Evolutionary conservation across 2,329 filamentous ascomycete genomes (phyloP).

Genomic region (Lecanoromycetidae sp.): DNA sequence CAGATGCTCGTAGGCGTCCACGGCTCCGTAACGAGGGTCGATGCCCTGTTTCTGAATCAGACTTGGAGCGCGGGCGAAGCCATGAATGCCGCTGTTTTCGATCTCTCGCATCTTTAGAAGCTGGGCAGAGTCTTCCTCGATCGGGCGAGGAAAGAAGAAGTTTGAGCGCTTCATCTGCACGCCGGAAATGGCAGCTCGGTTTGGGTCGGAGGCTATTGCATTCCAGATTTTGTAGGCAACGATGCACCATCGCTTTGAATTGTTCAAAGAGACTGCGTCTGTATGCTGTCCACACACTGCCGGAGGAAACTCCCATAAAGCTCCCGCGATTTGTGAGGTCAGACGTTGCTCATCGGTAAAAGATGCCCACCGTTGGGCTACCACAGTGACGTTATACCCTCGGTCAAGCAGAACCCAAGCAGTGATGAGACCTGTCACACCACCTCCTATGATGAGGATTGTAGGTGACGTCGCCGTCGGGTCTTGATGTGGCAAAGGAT

Average conservation of each 20-base stretch:
- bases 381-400: slow-evolving; percentile 35
- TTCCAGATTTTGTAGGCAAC: slow-evolving; percentile 33
- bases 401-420: slow-evolving; percentile 35
- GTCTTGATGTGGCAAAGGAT: slow-evolving; percentile 5
- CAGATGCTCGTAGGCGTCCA: slow-evolving; percentile 35
- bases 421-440: slow-evolving; percentile 25
- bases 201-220: slow-evolving; percentile 24
- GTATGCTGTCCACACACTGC: slow-evolving; percentile 35
- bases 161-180: slow-evolving; percentile 16
- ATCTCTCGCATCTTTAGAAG: slow-evolving; percentile 32
- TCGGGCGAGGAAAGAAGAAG: slow-evolving; percentile 30
- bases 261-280: slow-evolving; percentile 29
- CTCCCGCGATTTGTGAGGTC: slow-evolving; percentile 37
- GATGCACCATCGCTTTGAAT: slow-evolving; percentile 34
- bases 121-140: slow-evolving; percentile 27
- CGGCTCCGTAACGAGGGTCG: slow-evolving; percentile 26
- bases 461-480: slow-evolving; percentile 4
- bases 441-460: slow-evolving; percentile 23
- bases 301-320: slow-evolving; percentile 37
- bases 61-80: slow-evolving; percentile 28
- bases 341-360: slow-evolving; percentile 27
- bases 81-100: slow-evolving; percentile 28
- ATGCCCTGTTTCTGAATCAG: slow-evolving; percentile 29
- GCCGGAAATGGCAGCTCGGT: slow-evolving; percentile 10
- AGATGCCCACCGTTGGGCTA: slow-evolving; percentile 33